A percentile compares a stretch with the other conserved stretches of the same genome.
Conservation (phyloP, 495 filamentous ascomycete genomes). For the Hyaloscypha bicolor region DNA sequence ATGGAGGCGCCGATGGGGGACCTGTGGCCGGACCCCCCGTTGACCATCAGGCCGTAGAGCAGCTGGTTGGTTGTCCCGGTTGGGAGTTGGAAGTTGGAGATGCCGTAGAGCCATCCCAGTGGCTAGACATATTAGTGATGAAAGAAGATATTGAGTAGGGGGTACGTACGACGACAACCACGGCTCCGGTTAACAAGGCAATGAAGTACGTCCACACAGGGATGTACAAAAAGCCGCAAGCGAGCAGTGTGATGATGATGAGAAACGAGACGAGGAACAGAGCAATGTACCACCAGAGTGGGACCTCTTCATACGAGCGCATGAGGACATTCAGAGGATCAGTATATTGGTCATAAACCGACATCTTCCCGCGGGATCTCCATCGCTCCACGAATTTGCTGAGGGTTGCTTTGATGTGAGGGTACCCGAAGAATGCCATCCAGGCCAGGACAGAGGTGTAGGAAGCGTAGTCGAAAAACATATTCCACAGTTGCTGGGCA, state of each 20-base stretch:
- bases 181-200: constrained; percentile 49
- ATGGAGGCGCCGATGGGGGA: constrained; percentile 55
- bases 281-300: constrained; percentile 54
- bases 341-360: constrained; percentile 54
- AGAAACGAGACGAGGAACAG: constrained; percentile 50
- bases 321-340: constrained; percentile 58
- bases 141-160: background rate
- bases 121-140: constrained; percentile 29
- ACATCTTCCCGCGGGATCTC: constrained; percentile 32
- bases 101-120: constrained; percentile 57
- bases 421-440: constrained; percentile 57
- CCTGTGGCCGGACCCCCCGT: constrained; percentile 45
- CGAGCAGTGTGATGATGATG: constrained; percentile 49
- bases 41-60: constrained; percentile 59
- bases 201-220: constrained; percentile 60
- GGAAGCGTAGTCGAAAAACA: constrained; percentile 60
- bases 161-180: constrained; percentile 43
- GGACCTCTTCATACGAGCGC: constrained; percentile 56
- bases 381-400: constrained; percentile 41
- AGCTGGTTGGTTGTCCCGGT: constrained; percentile 59
- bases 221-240: constrained; percentile 53
- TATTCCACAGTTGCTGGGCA: constrained; percentile 53
- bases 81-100: constrained; percentile 56
- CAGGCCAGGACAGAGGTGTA: constrained; percentile 57
- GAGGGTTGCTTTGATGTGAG: constrained; percentile 45